phyloP scores from a whole-genome alignment of 495 filamentous ascomycete species.

The Immersiella caudata region DNA sequence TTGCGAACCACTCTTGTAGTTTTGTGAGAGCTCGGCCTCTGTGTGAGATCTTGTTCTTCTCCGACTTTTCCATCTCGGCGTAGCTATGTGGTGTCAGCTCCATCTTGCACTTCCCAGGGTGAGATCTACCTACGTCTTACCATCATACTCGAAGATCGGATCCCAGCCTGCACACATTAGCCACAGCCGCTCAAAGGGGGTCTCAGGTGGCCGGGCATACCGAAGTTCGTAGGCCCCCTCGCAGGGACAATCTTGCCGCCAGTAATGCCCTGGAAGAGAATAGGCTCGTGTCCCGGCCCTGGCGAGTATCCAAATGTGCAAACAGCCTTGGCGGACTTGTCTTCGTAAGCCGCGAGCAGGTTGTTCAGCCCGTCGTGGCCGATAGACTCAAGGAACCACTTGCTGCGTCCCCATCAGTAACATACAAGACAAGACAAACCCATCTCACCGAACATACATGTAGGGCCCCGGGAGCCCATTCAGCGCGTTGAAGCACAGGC shows the following conservation, averaged over 20 bases:
- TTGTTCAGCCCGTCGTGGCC: constrained; percentile 87
- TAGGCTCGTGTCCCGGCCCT: constrained; percentile 79
- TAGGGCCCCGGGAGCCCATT: constrained; percentile 94
- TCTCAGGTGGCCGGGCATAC: constrained; percentile 47
- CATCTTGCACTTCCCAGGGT: background rate
- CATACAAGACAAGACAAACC: background rate
- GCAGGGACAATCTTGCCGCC: constrained; percentile 74
- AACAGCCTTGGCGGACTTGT: constrained; percentile 88
- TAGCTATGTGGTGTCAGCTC: constrained; percentile 50
- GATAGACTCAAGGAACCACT: constrained; percentile 85
- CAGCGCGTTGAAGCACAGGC: constrained; percentile 87
- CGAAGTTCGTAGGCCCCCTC: constrained; percentile 76
- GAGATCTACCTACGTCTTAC: constrained; percentile 68
- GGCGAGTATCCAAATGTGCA: constrained; percentile 93
- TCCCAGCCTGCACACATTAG: constrained; percentile 73
- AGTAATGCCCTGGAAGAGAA: constrained; percentile 91
- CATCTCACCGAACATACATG: constrained; percentile 62
- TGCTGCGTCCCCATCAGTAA: constrained; percentile 52
- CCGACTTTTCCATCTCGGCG: constrained; percentile 91
- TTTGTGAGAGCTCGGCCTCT: constrained; percentile 83
- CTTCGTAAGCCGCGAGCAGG: constrained; percentile 83
- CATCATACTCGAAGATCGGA: constrained; percentile 92
- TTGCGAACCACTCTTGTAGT: constrained; percentile 78
- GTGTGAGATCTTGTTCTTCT: constrained; percentile 94
- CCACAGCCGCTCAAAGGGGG: background rate